phyloP scores from a whole-genome alignment of 2,329 filamentous ascomycete genomes.

The Aspergillus pseudonomiae region DNA sequence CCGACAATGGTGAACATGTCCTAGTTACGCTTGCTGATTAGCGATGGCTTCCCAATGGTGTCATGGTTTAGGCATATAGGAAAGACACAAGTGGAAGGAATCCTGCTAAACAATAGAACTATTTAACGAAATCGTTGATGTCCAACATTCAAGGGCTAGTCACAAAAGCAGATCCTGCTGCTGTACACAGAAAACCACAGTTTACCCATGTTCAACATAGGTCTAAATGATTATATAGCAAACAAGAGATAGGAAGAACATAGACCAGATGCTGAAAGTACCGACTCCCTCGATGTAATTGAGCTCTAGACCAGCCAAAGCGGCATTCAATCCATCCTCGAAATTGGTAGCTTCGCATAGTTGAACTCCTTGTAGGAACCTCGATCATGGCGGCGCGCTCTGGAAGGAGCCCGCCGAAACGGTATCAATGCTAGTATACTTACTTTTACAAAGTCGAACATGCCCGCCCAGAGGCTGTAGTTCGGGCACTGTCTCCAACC shows the following conservation, averaged over 20 bases:
- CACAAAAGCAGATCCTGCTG: constrained; percentile 11
- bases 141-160: constrained; percentile 10
- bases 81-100: background rate
- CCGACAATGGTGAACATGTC: constrained; percentile 52
- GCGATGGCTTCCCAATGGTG: background rate
- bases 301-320: constrained; percentile 28
- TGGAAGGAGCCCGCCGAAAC: constrained; percentile 32
- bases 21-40: constrained; percentile 31
- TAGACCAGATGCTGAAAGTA: constrained; percentile 7
- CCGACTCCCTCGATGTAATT: constrained; percentile 16
- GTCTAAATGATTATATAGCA: constrained; percentile 6
- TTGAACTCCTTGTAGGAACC: constrained; percentile 26
- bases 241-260: constrained; percentile 11
- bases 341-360: constrained; percentile 32
- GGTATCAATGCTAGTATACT: constrained; percentile 49
- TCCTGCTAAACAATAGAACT: background rate
- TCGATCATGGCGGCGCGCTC: constrained; percentile 23
- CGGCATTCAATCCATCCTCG: constrained; percentile 38
- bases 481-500: constrained; percentile 96
- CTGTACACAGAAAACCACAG: background rate
- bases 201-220: constrained; percentile 14
- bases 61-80: background rate
- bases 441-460: constrained; percentile 83
- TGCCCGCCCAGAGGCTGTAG: constrained; percentile 87
- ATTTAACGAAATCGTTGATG: constrained; percentile 5